Base-by-base conservation (phyloP, 2,329 filamentous ascomycete genomes). In the Colletotrichum phormii region DNA sequence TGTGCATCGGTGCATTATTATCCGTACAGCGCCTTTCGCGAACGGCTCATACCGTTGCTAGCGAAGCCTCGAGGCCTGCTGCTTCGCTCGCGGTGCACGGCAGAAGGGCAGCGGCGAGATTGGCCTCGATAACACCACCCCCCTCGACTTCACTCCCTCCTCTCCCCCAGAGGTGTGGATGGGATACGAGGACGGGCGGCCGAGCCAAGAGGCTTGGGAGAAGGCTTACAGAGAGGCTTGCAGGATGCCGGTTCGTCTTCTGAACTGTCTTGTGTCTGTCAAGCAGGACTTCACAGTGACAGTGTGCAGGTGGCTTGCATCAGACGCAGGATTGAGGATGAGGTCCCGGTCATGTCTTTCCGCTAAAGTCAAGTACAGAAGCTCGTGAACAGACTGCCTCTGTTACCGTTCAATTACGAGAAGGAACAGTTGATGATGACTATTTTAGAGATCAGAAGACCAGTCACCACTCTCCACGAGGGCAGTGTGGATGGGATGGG, bases 111-210 rank as follows among this genome's bases (percentile, higher is more conserved):
- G 31, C 46, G 46, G 59, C 65, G 70, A 70, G 60, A 72, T 72
- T 72, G 65, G 60, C 22, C 12, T 59, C 26, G 70, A 69, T 72
- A 64, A 35, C 29, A 24, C 42, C 70, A 72, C n/a, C 70, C 37
- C 59, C 59, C 57, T 29, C 5, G 15, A n/a, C 8, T 26, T 26
- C 12, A 3, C 54, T 51, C 58, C 46, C 35, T 42, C 37, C 26
- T 58, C 35, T 59, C 12, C 31, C 29, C 29, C 18, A 42, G 29
- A n/a, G 33, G 46, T 55, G 31, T 55, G 51, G 49, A 15, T 53
- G 60, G 66, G 60, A 72, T 70, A 72, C 66, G 70, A 70, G 70
- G n/a, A 59, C 26, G 31, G 66, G 60, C 59, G 70, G n/a, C 66
- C 66, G 29, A 49, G 70, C 70, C 66, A 72, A 70, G 66, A 70